Evolutionary conservation across 129 eudicot genomes (phyloP).

Genomic region (Centaurea solstitialis): DNA sequence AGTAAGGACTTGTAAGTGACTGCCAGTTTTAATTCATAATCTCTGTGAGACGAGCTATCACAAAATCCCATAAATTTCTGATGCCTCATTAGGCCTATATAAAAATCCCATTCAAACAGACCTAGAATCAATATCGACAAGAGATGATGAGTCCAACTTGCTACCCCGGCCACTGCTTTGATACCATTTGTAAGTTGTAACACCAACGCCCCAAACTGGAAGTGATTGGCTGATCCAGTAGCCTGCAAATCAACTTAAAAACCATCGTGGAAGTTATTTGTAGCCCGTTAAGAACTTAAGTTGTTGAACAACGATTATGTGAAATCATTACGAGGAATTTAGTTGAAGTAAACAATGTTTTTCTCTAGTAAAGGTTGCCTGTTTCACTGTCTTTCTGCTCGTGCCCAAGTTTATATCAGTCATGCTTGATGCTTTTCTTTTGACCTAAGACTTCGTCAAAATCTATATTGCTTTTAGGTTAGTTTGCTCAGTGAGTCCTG

Average conservation of each 20-base stretch:
- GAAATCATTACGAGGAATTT: neutral
- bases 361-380: neutral
- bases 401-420: too few species aligned
- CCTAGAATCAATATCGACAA: neutral
- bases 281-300: neutral
- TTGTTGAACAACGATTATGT: neutral
- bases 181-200: too few species aligned
- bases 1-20: neutral
- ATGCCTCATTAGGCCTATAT: neutral
- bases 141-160: neutral
- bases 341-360: neutral
- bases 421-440: neutral
- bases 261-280: neutral
- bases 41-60: neutral
- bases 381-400: neutral
- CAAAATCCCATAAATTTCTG: neutral
- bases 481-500: neutral
- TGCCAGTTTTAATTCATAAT: neutral
- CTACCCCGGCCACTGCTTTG: neutral
- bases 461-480: neutral
- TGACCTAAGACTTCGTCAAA: neutral
- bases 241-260: neutral
- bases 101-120: neutral
- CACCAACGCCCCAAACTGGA: too few species aligned
- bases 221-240: neutral